These are phyloP conservation scores for Aspergillus puulaauensis DNA, from an alignment of 2,329 filamentous ascomycete genomes.

Conservation along the genomic window DNA sequence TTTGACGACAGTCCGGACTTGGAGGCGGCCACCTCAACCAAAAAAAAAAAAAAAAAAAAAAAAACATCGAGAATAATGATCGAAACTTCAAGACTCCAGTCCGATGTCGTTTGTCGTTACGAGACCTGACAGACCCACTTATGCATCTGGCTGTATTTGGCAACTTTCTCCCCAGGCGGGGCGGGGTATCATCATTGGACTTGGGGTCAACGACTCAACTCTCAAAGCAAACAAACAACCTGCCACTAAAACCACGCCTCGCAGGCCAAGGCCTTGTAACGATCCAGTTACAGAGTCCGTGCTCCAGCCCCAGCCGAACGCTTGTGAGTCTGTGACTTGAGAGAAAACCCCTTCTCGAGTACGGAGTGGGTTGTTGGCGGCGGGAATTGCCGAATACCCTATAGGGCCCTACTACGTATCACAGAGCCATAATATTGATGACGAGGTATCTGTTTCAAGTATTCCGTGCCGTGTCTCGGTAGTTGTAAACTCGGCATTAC, in stretches of 20 bases:
- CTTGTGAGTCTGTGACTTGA: neutral
- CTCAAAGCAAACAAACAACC: conserved; percentile 3
- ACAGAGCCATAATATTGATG: neutral
- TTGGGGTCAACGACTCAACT: conserved; percentile 1
- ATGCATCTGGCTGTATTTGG: conserved; percentile 7
- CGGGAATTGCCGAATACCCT: conserved; percentile 5
- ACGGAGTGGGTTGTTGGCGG: neutral
- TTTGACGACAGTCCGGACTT: neutral
- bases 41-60: no score
- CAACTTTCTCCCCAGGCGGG: neutral
- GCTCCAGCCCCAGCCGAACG: neutral
- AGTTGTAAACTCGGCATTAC: neutral
- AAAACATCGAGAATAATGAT: no score
- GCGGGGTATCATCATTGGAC: neutral
- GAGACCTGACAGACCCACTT: neutral
- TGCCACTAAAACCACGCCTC: neutral
- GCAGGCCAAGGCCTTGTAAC: neutral
- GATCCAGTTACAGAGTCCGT: neutral
- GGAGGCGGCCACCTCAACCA: neutral
- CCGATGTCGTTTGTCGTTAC: no score
- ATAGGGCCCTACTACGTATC: neutral
- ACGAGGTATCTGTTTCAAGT: neutral
- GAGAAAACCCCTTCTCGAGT: neutral
- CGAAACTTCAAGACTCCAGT: no score
- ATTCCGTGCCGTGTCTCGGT: neutral